Evolutionary conservation across 306 rosid genomes (phyloP).

Genomic region (Castanea mollissima): DNA sequence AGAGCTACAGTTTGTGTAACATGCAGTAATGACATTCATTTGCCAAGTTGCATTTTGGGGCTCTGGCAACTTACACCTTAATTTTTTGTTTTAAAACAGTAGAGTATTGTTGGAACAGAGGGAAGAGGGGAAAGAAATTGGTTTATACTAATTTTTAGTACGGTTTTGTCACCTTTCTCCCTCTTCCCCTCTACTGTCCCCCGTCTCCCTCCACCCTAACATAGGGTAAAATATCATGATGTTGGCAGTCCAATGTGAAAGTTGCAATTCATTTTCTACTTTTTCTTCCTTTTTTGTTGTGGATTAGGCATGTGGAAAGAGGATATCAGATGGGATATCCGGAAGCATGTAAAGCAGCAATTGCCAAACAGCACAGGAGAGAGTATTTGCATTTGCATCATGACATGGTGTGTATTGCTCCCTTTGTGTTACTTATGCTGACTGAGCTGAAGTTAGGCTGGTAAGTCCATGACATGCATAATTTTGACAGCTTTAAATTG

Average conservation of each 20-base stretch:
- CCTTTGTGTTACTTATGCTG: not conserved
- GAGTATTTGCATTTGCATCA: not conserved
- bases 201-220: too few species aligned
- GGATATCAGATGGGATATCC: not conserved
- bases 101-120: not conserved
- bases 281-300: not conserved
- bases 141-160: too few species aligned
- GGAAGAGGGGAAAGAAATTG: too few species aligned
- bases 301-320: not conserved
- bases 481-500: not conserved
- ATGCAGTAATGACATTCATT: conserved; percentile 33
- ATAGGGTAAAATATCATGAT: too few species aligned
- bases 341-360: not conserved
- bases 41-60: conserved; percentile 26
- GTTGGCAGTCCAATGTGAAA: not conserved
- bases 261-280: not conserved
- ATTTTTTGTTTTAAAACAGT: not conserved
- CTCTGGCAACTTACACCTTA: conserved; percentile 17
- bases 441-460: not conserved
- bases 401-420: not conserved
- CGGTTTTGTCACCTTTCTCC: too few species aligned
- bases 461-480: too few species aligned
- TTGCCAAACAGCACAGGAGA: not conserved
- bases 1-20: conserved; percentile 21
- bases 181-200: too few species aligned